Evolutionary conservation across 1,139 yeast species (phyloP), one percentile per base, ranked within the genome.

Genomic region (Trichomonascaceae sp.): DNA sequence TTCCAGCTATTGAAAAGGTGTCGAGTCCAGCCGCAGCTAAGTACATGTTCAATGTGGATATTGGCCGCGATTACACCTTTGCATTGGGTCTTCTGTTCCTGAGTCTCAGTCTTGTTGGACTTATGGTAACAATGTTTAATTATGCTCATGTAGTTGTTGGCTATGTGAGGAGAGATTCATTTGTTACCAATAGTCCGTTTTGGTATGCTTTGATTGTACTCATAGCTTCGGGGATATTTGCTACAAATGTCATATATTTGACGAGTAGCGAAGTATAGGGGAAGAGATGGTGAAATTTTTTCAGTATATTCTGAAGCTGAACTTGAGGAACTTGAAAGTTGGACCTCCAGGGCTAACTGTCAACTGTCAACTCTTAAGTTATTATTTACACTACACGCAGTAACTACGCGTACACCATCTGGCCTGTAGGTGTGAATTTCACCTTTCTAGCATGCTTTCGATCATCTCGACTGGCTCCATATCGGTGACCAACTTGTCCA

Each of bases 381-480:
- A 18, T 13, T 22, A 43, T 43, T 43, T 43, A 43, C 19, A 24
- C 47, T 24, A 15, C 17, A 5, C 50, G 18, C 38, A 17, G 10
- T 13, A 5, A 20, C 24, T 57, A 61, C 12, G 63, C 65, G 55
- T 60, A 62, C 9, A 58, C 60, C 60, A 57, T 58, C 49, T 57
- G 59, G 7, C 96, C 96, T 56, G 79, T 75, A 60, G 83, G 80
- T 67, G 86, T 85, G 70, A 81, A 90, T 9, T 85, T 87, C 64
- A 89, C 80, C 66, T 82, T 82, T 70, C 97, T 82, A 68, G 88
- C 86, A 69, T 85, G 87, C 79, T 86, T 88, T 66, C 83, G 84
- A 71, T 91, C 97, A 74, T 96, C 88, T 65, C 86, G 79, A 36
- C 90, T 81, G 46, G 91, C 89, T 72, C 98, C 98, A 66, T 93